Conservation (phyloP, 768 basidiomycete species). For the Auricularia cornea region DNA sequence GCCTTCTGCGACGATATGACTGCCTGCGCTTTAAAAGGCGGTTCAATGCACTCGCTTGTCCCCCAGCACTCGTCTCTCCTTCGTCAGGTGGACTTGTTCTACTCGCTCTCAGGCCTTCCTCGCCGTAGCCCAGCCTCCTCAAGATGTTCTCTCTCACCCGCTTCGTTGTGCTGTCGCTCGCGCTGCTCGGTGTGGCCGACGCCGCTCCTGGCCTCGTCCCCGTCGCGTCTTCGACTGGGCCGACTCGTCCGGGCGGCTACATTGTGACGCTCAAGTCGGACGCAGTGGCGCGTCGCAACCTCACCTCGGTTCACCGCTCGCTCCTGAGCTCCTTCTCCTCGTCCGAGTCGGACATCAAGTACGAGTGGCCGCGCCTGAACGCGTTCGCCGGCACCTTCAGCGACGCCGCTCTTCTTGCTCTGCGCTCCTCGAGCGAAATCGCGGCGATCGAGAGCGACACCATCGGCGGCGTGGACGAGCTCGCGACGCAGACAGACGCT, state of each 20-base stretch:
- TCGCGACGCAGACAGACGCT: conserved; percentile 9
- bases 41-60: no score
- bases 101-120: no score
- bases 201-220: neutral
- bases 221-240: neutral
- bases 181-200: neutral
- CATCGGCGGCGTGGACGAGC: conserved; percentile 30
- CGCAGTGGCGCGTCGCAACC: neutral
- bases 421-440: conserved; percentile 21
- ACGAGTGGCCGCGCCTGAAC: neutral
- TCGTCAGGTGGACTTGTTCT: no score
- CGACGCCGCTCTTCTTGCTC: conserved; percentile 16
- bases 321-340: neutral
- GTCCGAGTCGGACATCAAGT: neutral
- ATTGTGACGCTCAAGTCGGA: neutral
- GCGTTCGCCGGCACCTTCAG: conserved; percentile 4
- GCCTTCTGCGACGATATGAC: no score
- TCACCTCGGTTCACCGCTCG: neutral
- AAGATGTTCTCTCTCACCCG: neutral
- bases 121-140: no score
- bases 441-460: conserved; percentile 20
- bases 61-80: no score
- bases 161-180: neutral
- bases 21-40: no score
- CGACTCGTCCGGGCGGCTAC: neutral